Evolutionary conservation across 805 yeast genomes (phyloP).

Genomic region (Barnettozyma californica): DNA sequence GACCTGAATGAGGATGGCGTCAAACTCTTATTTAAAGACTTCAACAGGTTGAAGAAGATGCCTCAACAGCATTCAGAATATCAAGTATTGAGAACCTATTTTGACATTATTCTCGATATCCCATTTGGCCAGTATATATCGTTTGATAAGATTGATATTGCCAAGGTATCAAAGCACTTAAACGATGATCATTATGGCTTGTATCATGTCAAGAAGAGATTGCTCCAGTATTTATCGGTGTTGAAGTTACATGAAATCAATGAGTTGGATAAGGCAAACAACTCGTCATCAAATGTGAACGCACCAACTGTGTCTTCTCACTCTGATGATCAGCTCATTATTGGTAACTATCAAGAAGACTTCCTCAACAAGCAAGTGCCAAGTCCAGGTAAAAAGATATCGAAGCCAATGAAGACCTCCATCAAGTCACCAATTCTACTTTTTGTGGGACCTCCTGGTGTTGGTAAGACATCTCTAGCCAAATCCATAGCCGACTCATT

Average conservation of each 20-base stretch:
- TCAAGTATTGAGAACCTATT: conserved; percentile 58
- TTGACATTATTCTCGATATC: conserved; percentile 59
- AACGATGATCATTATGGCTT: conserved; percentile 80
- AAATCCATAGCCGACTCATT: conserved; percentile 72
- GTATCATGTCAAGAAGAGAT: conserved; percentile 64
- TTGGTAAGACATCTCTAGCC: conserved; percentile 86
- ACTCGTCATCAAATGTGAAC: not conserved
- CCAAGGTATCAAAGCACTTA: conserved; percentile 47
- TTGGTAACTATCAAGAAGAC: conserved; percentile 13
- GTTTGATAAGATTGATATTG: conserved; percentile 38
- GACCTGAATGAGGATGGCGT: conserved; percentile 38
- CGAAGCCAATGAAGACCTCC: conserved; percentile 7
- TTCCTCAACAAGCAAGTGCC: not conserved
- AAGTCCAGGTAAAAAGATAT: not conserved
- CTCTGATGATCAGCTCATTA: conserved; percentile 16
- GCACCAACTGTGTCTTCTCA: not conserved
- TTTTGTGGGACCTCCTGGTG: conserved; percentile 91
- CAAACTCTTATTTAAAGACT: conserved; percentile 42
- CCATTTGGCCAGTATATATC: conserved; percentile 44
- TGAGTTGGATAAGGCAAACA: conserved; percentile 7
- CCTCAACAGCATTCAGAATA: conserved; percentile 53
- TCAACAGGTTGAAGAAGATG: conserved; percentile 47
- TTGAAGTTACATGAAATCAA: conserved; percentile 44
- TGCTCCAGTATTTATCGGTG: conserved; percentile 76
- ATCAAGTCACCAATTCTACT: conserved; percentile 55